Base-by-base conservation (phyloP, 2,329 filamentous ascomycete species). In the Cadophora gregata region DNA sequence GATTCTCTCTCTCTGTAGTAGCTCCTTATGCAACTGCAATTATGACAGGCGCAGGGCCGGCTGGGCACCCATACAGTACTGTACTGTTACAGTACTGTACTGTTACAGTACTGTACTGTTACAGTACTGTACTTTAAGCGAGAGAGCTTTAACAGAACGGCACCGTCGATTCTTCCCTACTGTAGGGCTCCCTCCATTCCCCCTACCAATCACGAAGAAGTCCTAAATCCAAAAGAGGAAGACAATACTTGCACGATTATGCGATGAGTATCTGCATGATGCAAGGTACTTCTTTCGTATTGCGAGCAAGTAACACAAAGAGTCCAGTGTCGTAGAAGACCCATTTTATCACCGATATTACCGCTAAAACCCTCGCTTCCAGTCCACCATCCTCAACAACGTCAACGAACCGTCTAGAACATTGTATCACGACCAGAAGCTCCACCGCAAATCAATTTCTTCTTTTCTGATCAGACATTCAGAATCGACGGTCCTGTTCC, bases 141-240 rank as follows among this genome's bases (percentile, higher is more conserved):
- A 25, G 55, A 58, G 55, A 25, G 55, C 55, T 58, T 42, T n/a
- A 33, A 29, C 21, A 21, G 59, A 66, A 62, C 64, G 59, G 58
- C 64, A 66, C 48, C 50, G 59, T 58, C 59, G 59, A 16, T 56
- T 62, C 19, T 19, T n/a, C 3, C n/a, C n/a, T n/a, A n/a, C n/a
- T n/a, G n/a, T n/a, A n/a, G n/a, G n/a, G n/a, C n/a, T 38, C 16
- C 8, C 31, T 12, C 31, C 25, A 16, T 55, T 36, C 53, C 25
- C 14, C 21, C 21, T 33, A 1, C 36, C 31, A 4, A 42, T 2
- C 21, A 10, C 31, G 8, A 12, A 27, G n/a, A 1, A 16, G 19
- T 21, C 21, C 53, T 16, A 33, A 19, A 36, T 5, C 14, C 53
- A 38, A n/a, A 21, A 16, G 8, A 24, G 21, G 16, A 9, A 36